Conservation (phyloP, 805 yeast genomes). For the Cephaloascus albidus region DNA sequence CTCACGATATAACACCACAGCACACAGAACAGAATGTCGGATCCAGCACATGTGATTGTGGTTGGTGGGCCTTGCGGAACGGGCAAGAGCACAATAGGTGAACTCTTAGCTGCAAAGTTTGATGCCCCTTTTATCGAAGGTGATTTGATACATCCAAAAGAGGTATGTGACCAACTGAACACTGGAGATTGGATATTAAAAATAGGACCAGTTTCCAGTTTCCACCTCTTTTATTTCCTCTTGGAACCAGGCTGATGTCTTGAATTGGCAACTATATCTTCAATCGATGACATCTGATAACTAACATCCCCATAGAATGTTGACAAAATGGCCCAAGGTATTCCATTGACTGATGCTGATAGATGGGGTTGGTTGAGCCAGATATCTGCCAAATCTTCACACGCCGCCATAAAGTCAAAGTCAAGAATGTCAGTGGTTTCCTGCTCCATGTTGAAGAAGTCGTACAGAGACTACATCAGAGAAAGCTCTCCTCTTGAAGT, state of each 20-base stretch:
- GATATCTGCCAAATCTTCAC: constrained; percentile 33
- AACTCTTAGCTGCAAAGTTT: constrained; percentile 32
- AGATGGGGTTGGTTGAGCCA: constrained; percentile 80
- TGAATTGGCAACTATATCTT: too few species aligned
- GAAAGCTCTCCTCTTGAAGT: constrained; percentile 16
- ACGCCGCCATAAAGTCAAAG: constrained; percentile 17
- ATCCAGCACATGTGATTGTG: constrained; percentile 31
- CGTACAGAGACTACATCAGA: constrained; percentile 59
- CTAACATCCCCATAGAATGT: constrained; percentile 35
- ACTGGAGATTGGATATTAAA: too few species aligned
- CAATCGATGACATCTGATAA: background rate
- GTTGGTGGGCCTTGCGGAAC: constrained; percentile 97
- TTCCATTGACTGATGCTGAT: constrained; percentile 82
- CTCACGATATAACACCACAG: too few species aligned
- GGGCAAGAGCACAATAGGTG: constrained; percentile 81
- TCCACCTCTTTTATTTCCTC: too few species aligned
- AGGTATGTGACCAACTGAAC: too few species aligned
- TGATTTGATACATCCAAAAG: constrained; percentile 64
- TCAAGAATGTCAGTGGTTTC: constrained; percentile 44
- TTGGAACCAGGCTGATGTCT: too few species aligned
- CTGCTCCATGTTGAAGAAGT: constrained; percentile 77
- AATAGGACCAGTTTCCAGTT: too few species aligned
- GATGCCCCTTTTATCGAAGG: constrained; percentile 71
- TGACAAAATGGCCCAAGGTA: constrained; percentile 73
- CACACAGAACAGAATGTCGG: too few species aligned